Evolutionary conservation across 2,329 filamentous ascomycete species (phyloP).

Genomic region (Penicillium sp.): DNA sequence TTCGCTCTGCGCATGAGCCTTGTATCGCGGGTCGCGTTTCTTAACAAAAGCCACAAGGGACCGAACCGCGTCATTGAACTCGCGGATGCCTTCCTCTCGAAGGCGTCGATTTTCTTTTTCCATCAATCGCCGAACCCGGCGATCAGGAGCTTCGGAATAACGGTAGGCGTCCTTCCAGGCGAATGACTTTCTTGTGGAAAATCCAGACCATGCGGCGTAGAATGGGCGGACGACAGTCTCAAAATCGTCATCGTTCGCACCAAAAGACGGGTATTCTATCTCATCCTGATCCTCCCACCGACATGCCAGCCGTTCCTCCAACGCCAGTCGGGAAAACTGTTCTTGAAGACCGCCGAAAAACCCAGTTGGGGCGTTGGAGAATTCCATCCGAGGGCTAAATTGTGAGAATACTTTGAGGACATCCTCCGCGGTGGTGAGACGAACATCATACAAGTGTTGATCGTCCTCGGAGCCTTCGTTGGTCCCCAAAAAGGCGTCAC

Average conservation of each 20-base stretch:
- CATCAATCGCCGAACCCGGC: conserved; percentile 76
- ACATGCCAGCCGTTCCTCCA: conserved; percentile 74
- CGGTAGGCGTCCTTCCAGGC: conserved; percentile 85
- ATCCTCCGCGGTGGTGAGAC: conserved; percentile 75
- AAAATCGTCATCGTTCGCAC: conserved; percentile 69
- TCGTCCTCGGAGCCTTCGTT: conserved; percentile 48
- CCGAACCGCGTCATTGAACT: conserved; percentile 90
- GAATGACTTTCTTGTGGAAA: conserved; percentile 81
- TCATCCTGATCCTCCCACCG: conserved; percentile 62
- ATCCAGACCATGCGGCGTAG: conserved; percentile 75
- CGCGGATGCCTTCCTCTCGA: conserved; percentile 75
- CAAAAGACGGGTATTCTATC: conserved; percentile 77
- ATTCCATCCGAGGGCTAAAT: conserved; percentile 74
- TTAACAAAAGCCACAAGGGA: conserved; percentile 83
- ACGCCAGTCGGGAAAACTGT: conserved; percentile 74
- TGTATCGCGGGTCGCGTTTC: conserved; percentile 85
- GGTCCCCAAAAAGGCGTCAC: conserved; percentile 74
- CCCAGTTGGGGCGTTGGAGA: conserved; percentile 73
- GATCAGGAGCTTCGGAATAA: conserved; percentile 81
- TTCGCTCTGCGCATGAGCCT: conserved; percentile 72
- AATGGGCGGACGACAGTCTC: conserved; percentile 76
- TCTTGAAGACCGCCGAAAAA: conserved; percentile 80
- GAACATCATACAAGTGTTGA: conserved; percentile 65
- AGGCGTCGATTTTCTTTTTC: conserved; percentile 90
- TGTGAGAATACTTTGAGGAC: conserved; percentile 73